Evolutionary conservation across 2,329 filamentous ascomycete species (phyloP).

Genomic region (Diplodia scrobiculata): DNA sequence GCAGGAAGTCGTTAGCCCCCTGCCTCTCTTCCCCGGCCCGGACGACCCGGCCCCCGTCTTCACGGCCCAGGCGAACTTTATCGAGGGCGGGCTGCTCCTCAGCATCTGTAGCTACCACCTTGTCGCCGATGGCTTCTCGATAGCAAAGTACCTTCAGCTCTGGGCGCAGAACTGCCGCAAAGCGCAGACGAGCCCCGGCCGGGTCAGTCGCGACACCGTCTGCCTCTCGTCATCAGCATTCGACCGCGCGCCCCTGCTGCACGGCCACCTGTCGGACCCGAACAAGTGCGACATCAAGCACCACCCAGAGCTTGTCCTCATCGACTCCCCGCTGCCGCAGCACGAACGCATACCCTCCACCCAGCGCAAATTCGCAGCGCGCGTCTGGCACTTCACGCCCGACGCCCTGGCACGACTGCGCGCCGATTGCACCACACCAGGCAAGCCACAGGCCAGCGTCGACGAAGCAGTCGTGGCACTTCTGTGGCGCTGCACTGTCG

Average conservation of each 20-base stretch:
- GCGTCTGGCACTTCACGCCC: conserved; percentile 36
- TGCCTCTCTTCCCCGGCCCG: not conserved
- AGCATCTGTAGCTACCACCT: conserved; percentile 42
- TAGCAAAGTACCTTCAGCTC: not conserved
- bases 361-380: not conserved
- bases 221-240: conserved; percentile 19
- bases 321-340: not conserved
- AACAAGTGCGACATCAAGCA: conserved; percentile 2
- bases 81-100: conserved; percentile 42
- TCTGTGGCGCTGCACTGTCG: conserved; percentile 56
- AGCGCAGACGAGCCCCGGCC: not conserved
- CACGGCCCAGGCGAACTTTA: conserved; percentile 41
- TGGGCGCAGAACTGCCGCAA: conserved; percentile 31
- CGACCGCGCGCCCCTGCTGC: conserved; percentile 8
- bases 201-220: not conserved
- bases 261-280: conserved; percentile 16
- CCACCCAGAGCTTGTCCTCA: not conserved
- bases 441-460: conserved; percentile 51
- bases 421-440: conserved; percentile 49
- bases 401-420: conserved; percentile 37
- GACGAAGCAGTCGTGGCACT: conserved; percentile 56
- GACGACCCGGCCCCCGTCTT: conserved; percentile 35
- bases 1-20: not conserved
- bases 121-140: conserved; percentile 37
- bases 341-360: not conserved